A percentile compares a stretch with the other conserved stretches of the same genome.
These are phyloP conservation scores for Zygosaccharomyces sapae DNA, from an alignment of 1,139 yeast genomes.

Conservation along the genomic window DNA sequence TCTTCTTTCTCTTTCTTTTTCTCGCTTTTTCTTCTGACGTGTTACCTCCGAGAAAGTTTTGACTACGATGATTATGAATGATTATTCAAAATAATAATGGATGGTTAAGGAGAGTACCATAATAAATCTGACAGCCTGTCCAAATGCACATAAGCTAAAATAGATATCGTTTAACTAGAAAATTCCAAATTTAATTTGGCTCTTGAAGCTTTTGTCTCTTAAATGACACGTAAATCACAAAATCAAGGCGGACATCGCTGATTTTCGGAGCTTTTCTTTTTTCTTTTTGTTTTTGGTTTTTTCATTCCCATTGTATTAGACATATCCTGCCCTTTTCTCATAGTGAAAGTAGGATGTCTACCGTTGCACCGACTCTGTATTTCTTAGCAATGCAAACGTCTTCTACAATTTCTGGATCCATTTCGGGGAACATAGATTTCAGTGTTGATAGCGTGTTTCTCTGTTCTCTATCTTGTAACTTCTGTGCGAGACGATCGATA, in stretches of 20 bases:
- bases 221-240: neutral
- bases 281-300: too few species aligned
- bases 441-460: constrained; percentile 46
- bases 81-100: neutral
- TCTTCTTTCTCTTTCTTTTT: constrained; percentile 5
- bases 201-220: neutral
- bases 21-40: constrained; percentile 10
- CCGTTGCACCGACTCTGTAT: constrained; percentile 68
- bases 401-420: constrained; percentile 62
- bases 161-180: neutral
- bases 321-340: neutral
- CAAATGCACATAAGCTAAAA: neutral
- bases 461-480: constrained; percentile 39
- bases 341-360: constrained; percentile 54
- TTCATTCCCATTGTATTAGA: neutral
- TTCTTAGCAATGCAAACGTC: constrained; percentile 68
- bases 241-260: neutral
- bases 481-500: constrained; percentile 15
- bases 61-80: neutral
- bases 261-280: too few species aligned
- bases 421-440: constrained; percentile 67
- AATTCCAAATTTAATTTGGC: neutral
- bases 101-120: neutral
- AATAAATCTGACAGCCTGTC: constrained; percentile 11
- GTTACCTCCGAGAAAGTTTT: neutral